These are phyloP conservation scores for Heliamphora pulchella DNA, from an alignment of 179 eudicot genomes.

Conservation along the genomic window DNA sequence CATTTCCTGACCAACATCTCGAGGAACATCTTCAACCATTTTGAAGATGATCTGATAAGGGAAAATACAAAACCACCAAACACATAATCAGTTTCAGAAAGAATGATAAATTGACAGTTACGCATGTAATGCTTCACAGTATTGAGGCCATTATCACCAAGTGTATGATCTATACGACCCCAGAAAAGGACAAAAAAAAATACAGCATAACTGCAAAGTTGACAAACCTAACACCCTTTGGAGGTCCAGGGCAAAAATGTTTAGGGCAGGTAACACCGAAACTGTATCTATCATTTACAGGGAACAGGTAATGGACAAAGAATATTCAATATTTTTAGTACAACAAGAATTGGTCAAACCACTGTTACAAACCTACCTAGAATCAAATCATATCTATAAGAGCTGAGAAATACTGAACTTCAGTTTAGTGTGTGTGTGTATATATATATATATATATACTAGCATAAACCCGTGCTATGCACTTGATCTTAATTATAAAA, in stretches of 20 bases:
- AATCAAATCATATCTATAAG: neutral
- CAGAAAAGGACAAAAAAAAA: neutral
- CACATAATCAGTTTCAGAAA: neutral
- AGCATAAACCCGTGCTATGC: too few relatives aligned
- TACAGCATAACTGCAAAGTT: neutral
- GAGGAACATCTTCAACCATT: conserved; percentile 89
- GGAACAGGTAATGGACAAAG: neutral
- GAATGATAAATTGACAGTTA: neutral
- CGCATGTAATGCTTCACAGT: neutral
- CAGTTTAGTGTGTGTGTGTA: neutral
- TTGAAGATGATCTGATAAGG: conserved; percentile 73
- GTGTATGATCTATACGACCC: neutral
- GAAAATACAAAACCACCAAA: conserved; percentile 7
- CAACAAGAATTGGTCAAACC: neutral
- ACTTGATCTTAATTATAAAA: too few relatives aligned
- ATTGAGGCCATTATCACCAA: neutral
- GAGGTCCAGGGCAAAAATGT: neutral
- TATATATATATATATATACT: too few relatives aligned
- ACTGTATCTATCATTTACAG: neutral
- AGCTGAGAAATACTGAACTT: neutral
- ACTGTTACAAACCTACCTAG: neutral
- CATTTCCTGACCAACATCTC: conserved; percentile 88
- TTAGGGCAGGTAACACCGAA: neutral
- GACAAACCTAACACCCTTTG: neutral
- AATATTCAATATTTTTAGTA: neutral